phyloP scores from a whole-genome alignment of 495 filamentous ascomycete genomes.

The Aspergillus wentii region DNA sequence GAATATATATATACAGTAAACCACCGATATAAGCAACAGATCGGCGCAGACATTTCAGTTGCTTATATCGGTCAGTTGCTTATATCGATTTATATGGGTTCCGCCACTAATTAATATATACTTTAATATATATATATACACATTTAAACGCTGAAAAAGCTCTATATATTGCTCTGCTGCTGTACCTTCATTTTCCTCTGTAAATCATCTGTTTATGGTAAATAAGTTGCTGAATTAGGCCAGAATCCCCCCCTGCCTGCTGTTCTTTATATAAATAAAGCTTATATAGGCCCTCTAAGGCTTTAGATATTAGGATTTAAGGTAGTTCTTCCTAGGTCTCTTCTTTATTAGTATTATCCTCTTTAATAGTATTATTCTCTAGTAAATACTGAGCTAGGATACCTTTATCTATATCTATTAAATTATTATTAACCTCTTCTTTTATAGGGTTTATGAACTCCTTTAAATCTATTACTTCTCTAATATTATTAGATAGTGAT shows the following conservation, averaged over 20 bases:
- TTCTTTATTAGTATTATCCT: constrained; percentile 7
- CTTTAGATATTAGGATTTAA: constrained; percentile 1
- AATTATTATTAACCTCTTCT: constrained; percentile 8
- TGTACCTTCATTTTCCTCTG: background rate
- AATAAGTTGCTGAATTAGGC: constrained; percentile 6
- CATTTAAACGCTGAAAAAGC: background rate
- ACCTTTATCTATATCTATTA: constrained; percentile 3
- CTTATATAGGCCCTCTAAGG: constrained; percentile 8
- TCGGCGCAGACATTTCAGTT: background rate
- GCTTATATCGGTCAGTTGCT: background rate
- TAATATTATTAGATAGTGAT: background rate
- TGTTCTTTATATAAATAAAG: constrained; percentile 12
- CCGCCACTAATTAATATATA: too few species aligned
- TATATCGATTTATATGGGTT: background rate
- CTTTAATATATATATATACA: background rate
- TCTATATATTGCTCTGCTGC: background rate
- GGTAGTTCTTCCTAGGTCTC: constrained; percentile 5
- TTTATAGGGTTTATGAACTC: constrained; percentile 9
- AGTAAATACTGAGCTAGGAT: constrained; percentile 6
- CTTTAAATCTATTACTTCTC: constrained; percentile 5
- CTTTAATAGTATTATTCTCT: constrained; percentile 14
- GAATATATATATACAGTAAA: too few species aligned
- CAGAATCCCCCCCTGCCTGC: constrained; percentile 6
- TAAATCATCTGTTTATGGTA: constrained; percentile 7
- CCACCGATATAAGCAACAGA: background rate